Conservation (phyloP, 495 filamentous ascomycete species). For the Penicillium crystallinum region DNA sequence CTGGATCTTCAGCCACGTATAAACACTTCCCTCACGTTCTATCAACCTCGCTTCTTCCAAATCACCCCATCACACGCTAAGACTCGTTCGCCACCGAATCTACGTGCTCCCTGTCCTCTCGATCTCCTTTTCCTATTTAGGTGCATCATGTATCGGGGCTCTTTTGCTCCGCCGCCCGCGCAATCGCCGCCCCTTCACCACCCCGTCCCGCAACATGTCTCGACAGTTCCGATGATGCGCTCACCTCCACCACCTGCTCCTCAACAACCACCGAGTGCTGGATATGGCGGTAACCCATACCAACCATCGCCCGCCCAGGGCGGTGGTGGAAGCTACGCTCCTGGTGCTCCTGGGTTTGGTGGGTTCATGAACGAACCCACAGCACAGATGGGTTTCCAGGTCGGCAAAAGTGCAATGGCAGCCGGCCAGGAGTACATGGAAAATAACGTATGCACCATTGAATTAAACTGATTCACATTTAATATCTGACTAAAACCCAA, state of each 20-base stretch:
- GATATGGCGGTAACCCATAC: constrained; percentile 70
- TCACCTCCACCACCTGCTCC: constrained; percentile 83
- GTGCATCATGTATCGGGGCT: constrained; percentile 70
- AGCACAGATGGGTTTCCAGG: constrained; percentile 92
- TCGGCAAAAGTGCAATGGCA: constrained; percentile 83
- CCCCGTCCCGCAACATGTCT: constrained; percentile 96
- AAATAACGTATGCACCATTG: constrained; percentile 60
- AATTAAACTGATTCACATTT: not conserved
- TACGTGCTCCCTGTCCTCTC: not conserved
- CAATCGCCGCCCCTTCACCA: constrained; percentile 96
- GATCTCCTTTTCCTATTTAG: constrained; percentile 5
- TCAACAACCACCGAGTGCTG: constrained; percentile 62
- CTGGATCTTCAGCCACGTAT: constrained; percentile 42
- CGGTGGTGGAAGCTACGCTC: constrained; percentile 51
- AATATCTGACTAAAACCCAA: constrained; percentile 11
- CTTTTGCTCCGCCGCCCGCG: constrained; percentile 68
- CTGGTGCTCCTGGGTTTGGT: constrained; percentile 59
- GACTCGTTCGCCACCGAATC: not conserved
- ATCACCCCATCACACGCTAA: constrained; percentile 4
- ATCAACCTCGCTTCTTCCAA: constrained; percentile 9
- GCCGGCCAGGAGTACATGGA: constrained; percentile 91
- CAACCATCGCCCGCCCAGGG: constrained; percentile 47
- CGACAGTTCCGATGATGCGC: constrained; percentile 96
- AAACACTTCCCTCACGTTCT: constrained; percentile 25
- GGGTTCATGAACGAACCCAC: constrained; percentile 93